phyloP scores from a whole-genome alignment of 176 grass and related monocot species.

The Carex scoparia region DNA sequence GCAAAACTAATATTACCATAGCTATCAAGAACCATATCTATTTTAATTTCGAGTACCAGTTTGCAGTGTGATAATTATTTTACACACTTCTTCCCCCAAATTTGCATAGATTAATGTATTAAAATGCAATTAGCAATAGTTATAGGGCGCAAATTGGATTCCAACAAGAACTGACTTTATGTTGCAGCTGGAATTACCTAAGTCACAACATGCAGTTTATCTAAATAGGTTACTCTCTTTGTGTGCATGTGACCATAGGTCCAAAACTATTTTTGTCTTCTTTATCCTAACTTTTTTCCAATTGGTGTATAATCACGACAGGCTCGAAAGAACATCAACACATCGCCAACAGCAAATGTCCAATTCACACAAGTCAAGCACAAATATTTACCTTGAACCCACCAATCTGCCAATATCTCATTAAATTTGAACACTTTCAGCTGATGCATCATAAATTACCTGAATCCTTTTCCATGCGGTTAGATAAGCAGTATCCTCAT shows the following conservation, averaged over 20 bases:
- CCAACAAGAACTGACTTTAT: not conserved
- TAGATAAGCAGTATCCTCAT: constrained; percentile 99
- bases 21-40: not conserved
- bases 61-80: not conserved
- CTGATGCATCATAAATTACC: not conserved
- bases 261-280: not conserved
- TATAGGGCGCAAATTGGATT: not conserved
- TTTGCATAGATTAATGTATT: not conserved
- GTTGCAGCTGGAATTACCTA: not conserved
- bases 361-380: not conserved
- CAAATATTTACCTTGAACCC: not conserved
- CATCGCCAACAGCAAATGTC: not conserved
- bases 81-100: not conserved
- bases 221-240: not conserved
- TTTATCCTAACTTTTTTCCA: not conserved
- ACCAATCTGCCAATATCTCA: not conserved
- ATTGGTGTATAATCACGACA: not conserved
- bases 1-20: not conserved
- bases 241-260: not conserved
- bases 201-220: not conserved
- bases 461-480: constrained; percentile 98
- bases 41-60: not conserved
- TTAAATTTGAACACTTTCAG: not conserved
- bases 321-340: not conserved
- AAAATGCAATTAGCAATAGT: not conserved